phyloP scores from a whole-genome alignment of 164 flowering plant species.

The Umbellularia californica region DNA sequence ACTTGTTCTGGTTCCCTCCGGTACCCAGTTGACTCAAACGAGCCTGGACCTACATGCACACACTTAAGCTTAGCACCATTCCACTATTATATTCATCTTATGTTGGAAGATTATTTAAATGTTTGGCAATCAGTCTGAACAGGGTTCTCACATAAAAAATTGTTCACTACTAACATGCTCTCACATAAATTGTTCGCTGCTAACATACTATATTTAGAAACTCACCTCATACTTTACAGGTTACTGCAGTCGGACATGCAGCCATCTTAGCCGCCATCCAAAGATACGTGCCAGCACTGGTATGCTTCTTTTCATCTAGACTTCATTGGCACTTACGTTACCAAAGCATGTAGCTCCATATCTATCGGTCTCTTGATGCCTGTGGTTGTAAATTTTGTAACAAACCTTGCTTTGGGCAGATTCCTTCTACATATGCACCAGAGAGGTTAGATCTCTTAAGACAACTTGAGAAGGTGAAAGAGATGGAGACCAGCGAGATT shows the following conservation, averaged over 20 bases:
- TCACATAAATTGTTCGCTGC: no score
- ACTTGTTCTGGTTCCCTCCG: no score
- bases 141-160: no score
- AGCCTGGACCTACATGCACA: no score
- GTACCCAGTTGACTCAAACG: no score
- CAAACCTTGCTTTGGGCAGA: constrained; percentile 36
- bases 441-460: constrained; percentile 90
- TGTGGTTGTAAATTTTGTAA: neutral
- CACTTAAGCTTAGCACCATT: no score
- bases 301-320: constrained; percentile 16
- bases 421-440: constrained; percentile 83
- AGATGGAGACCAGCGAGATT: constrained; percentile 55
- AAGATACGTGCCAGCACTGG: constrained; percentile 80
- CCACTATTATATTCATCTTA: no score
- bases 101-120: no score
- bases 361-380: neutral
- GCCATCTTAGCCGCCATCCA: constrained; percentile 94
- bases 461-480: constrained; percentile 89
- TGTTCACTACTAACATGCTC: no score
- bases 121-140: no score
- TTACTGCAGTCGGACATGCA: constrained; percentile 97
- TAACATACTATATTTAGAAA: no score
- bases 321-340: neutral
- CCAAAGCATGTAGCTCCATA: neutral
- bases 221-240: constrained; percentile 39